Percentiles rank a stretch among this genome's conserved stretches.
phyloP scores from a whole-genome alignment of 768 basidiomycete species.

The Mycena capillaripes region DNA sequence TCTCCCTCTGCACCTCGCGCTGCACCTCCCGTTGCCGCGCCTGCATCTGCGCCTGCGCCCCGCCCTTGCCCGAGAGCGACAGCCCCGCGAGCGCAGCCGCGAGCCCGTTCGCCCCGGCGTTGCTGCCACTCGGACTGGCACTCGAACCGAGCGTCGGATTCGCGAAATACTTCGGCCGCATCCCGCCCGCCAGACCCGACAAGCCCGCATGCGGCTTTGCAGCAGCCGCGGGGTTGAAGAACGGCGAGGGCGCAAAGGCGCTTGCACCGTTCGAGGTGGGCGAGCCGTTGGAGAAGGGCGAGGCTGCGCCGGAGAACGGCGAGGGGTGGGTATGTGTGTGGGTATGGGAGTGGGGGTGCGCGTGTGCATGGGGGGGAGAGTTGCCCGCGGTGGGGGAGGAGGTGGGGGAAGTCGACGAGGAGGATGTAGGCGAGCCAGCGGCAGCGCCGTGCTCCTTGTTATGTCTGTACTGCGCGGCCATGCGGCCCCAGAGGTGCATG shows the following conservation, averaged over 20 bases:
- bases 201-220: no score
- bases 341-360: no score
- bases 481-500: constrained; percentile 94
- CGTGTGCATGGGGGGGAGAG: no score
- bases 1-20: constrained; percentile 39
- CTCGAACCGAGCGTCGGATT: no score
- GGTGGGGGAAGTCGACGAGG: constrained; percentile 45
- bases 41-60: neutral
- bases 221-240: constrained; percentile 18
- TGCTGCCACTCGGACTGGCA: neutral
- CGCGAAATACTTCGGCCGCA: constrained; percentile 58
- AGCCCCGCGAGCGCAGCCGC: constrained; percentile 33
- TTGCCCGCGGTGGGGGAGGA: neutral
- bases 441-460: constrained; percentile 44
- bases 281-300: constrained; percentile 37
- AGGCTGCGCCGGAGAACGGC: constrained; percentile 34
- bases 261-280: constrained; percentile 5
- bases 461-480: constrained; percentile 80
- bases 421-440: no score
- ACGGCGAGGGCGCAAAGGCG: constrained; percentile 18
- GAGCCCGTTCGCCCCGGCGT: neutral
- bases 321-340: constrained; percentile 24
- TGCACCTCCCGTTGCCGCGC: constrained; percentile 36
- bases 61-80: constrained; percentile 63
- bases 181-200: constrained; percentile 54